Conservation (phyloP, 2,329 filamentous ascomycete species). For the Colletotrichum liriopes region DNA sequence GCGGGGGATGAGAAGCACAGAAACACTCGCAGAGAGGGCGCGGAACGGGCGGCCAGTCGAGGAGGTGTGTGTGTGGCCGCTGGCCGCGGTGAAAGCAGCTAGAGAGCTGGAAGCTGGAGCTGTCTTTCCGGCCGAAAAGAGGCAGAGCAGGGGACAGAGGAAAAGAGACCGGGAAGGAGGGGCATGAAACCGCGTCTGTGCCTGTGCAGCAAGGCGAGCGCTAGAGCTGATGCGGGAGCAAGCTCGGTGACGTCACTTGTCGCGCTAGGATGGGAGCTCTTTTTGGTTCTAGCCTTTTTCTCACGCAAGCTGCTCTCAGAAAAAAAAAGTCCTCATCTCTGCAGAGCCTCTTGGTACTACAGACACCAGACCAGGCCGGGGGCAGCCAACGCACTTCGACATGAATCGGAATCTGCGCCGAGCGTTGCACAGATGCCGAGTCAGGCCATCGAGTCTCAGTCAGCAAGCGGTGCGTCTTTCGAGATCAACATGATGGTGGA, state of each 20-base stretch:
- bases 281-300: constrained; percentile 21
- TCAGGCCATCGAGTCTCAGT: constrained; percentile 1
- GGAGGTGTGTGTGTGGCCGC: background rate
- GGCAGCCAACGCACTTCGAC: background rate
- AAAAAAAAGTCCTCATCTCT: background rate
- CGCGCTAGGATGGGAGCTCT: constrained; percentile 32
- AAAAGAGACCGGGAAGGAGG: constrained; percentile 13
- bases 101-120: background rate
- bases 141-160: background rate
- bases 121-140: constrained; percentile 15
- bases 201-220: constrained; percentile 23
- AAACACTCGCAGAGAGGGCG: background rate
- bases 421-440: constrained; percentile 6
- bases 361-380: background rate
- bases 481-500: background rate
- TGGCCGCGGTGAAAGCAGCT: background rate
- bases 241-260: constrained; percentile 25
- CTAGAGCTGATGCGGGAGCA: constrained; percentile 13
- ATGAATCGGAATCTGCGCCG: constrained; percentile 12
- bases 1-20: background rate
- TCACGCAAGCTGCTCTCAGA: background rate
- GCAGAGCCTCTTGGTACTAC: background rate
- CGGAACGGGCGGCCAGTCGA: background rate
- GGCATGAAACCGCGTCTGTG: constrained; percentile 38
- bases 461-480: background rate